Base-by-base conservation (phyloP, 495 filamentous ascomycete genomes). In the Corynascus novoguineensis region DNA sequence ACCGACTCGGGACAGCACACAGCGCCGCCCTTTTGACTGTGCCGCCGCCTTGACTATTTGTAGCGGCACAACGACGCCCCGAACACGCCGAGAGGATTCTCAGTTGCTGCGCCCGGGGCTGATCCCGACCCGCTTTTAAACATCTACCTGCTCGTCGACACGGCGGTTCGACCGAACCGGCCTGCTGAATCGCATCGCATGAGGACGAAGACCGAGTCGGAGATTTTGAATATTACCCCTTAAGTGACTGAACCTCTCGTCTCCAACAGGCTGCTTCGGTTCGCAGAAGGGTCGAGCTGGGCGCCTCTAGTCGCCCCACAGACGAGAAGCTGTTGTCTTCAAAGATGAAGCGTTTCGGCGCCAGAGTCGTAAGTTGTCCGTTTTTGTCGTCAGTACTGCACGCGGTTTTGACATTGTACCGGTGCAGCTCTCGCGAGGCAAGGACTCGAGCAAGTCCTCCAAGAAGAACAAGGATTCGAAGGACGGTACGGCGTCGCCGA, bases 261-360 rank as follows among this genome's bases (percentile, higher is more conserved):
- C 12, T 24, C 27, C 47, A 48, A 28, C 35, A 34, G 45, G 46
- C 49, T 51, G 55, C 53, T 46, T 35, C 52, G 44, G 35, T 64
- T 55, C 59, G 63, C 61, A 61, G 61, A 50, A 52, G 53, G 52
- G 52, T 63, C 60, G 63, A 66, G 64, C 62, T 58, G 65, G 69
- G 66, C 66, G 66, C 60, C 62, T 68, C 63, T 63, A 57, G 58
- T 48, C 64, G 66, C 66, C 67, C 68, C 66, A 59, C 61, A 62
- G 55, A 59, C 63, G 55, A 65, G 68, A 71, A 71, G 65, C 66
- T 69, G 68, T 65, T 71, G 71, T 69, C 72, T 67, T 66, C 70
- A 60, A 90, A 82, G 76, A 97, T 98, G 93, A 97, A 96, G 79
- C 86, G 89, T 69, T 96, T 98, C 75, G 87, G 93, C 77, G 90